Base-by-base conservation (phyloP, 176 grass and related monocot genomes). In the Puya raimondii region DNA sequence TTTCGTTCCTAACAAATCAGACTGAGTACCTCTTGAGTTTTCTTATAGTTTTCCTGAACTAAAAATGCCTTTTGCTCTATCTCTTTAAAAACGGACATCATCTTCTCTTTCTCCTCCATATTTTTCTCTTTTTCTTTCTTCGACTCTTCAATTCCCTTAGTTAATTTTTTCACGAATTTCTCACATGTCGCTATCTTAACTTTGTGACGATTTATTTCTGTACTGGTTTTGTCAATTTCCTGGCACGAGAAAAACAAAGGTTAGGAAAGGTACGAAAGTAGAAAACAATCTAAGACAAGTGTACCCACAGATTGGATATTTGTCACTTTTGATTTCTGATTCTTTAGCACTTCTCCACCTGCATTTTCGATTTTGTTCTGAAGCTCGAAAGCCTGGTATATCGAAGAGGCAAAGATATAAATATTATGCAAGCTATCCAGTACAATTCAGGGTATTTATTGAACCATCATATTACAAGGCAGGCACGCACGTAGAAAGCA, bases 311-410 rank as follows among this genome's bases (percentile, higher is more conserved):
- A 87, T 85, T 97, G 94, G 68, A 90, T 93, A 26, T 76, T 77
- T 50, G 59, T 68, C 42, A 93, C 89, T 92, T 99, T 99, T 69
- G 72, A 59, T 71, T 93, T 93, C 74, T 93, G 94, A 84, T 90
- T 86, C 83, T 99, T 93, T 29, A 99, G 80, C 72, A 52, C 27
- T 74, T 99, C 80, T 10, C 94, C 94, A 58, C 94, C 94, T 8
- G 74, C 84, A 74, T 99, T 90, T 90, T 99, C 89, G 72, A 99
- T 90, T 84, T 90, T 88, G 50, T 90, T 79, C 76, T 99, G 94
- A 85, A 99, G 89, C 74, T 93, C 84, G 65, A 87, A 83, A 80
- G 89, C 89, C 94, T 99, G 64, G 11, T 72, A 69, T 66, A 78
- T 26, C n/a, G 14, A 17, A 2, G 56, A 61, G 17, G 17, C 16